Evolutionary conservation across 1,139 yeast genomes (phyloP).

Genomic region (Zygosaccharomyces sapae): DNA sequence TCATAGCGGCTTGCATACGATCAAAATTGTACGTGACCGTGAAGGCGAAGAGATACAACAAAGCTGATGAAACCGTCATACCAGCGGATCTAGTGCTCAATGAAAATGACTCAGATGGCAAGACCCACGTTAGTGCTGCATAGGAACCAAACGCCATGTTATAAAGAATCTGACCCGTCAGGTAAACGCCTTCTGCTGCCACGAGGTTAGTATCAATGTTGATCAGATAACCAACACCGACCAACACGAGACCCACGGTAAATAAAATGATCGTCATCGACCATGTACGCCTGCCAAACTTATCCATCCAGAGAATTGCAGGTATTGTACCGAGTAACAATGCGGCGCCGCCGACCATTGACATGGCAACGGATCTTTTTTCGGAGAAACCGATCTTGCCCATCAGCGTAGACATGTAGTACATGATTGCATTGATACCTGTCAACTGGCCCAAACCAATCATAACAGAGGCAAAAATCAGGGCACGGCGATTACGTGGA

Average conservation of each 20-base stretch:
- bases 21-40: conserved; percentile 56
- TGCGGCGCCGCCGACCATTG: conserved; percentile 61
- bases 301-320: conserved; percentile 57
- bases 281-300: conserved; percentile 48
- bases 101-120: conserved; percentile 48
- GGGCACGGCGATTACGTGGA: conserved; percentile 58
- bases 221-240: conserved; percentile 51
- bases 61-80: conserved; percentile 53
- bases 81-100: conserved; percentile 47
- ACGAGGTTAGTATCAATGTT: conserved; percentile 39
- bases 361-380: conserved; percentile 50
- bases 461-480: conserved; percentile 53
- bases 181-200: conserved; percentile 53
- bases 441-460: conserved; percentile 54
- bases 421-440: conserved; percentile 55
- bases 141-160: conserved; percentile 64
- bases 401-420: conserved; percentile 54
- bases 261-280: conserved; percentile 44
- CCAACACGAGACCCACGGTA: conserved; percentile 52
- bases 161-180: conserved; percentile 58
- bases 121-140: conserved; percentile 57
- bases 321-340: conserved; percentile 58
- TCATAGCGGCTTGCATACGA: conserved; percentile 53
- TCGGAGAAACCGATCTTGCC: conserved; percentile 43
- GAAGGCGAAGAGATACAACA: conserved; percentile 59